Evolutionary conservation across 2,329 filamentous ascomycete genomes (phyloP), one percentile per base, ranked within the genome.

Genomic region (Fusarium heterosporum): DNA sequence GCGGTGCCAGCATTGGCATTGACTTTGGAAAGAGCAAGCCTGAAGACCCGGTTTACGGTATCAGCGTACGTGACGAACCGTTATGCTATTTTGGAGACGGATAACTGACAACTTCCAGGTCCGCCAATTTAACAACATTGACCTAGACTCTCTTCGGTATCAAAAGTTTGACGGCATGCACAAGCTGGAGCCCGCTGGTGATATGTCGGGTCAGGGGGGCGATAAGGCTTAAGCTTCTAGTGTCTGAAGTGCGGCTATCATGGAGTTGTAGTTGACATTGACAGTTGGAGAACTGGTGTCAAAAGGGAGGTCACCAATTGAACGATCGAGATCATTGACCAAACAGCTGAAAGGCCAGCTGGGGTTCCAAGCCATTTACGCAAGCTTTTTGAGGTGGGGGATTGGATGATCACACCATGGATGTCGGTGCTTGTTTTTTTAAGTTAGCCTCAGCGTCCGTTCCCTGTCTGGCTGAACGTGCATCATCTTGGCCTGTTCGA

Each of bases 1-100:
- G 82, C 69, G 81, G 82, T 14, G 73, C 78, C 28, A 83, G 81
- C 63, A 74, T 84, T 17, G 81, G 79, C 2, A 82, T 84, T 56
- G 82, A 84, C 64, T 83, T 83, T 63, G 60, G 67, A 25, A 65
- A 69, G 13, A 63, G 55, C 7, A 73, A 76, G 9, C 70, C 72
- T 0, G 60, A 66, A 6, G 22, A 50, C 16, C 66, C 66, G 40
- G 64, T 61, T 1, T 84, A 81, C 61, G 82, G 81, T 5, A 77
- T 84, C 55, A 84, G 78, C 58, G 82, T 84, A 61, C 63, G 80
- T 69, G 17, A 5, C 3, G 5, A 3, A 39, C 6, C 9, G 2
- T 12, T 14, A 5, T 13, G 2, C 11, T n/a, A 4, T 11, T n/a
- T 0, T 10, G 8, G 14, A 40, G 3, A 52, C 10, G 19, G 19